These are phyloP conservation scores for Thielaviopsis punctulata DNA, from an alignment of 2,329 filamentous ascomycete genomes.

Conservation along the genomic window DNA sequence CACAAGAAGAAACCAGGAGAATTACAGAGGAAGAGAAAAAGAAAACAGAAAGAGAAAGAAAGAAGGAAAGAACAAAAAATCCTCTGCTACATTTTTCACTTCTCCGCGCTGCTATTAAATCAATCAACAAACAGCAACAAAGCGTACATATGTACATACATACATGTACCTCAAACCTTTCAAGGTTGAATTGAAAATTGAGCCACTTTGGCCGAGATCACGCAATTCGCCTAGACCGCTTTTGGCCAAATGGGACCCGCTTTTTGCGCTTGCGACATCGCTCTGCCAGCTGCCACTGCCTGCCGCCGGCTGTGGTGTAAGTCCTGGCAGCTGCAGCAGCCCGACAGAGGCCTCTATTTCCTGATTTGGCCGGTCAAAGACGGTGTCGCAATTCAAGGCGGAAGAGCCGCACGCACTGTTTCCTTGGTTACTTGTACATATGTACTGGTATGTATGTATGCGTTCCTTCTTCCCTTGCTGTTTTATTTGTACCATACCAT, in stretches of 20 bases:
- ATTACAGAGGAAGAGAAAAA: background rate
- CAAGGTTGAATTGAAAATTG: background rate
- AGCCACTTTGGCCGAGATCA: slow-evolving; percentile 7
- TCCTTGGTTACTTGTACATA: background rate
- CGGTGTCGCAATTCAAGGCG: background rate
- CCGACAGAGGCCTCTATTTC: background rate
- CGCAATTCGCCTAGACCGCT: slow-evolving; percentile 12
- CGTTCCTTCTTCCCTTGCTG: too few relatives aligned
- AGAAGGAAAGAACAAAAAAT: background rate
- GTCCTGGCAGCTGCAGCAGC: slow-evolving; percentile 5
- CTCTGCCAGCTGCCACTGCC: background rate
- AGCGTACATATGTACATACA: too few relatives aligned
- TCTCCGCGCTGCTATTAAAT: too few relatives aligned
- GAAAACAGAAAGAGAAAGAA: background rate
- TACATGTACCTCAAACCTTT: background rate
- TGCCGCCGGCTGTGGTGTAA: background rate
- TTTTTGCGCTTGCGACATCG: slow-evolving; percentile 8
- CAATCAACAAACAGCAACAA: too few relatives aligned
- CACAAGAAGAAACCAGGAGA: background rate
- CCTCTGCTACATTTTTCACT: background rate
- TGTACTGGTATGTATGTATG: too few relatives aligned
- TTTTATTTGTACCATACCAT: background rate
- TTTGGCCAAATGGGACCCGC: slow-evolving; percentile 6
- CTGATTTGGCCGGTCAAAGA: background rate
- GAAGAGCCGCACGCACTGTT: background rate